Conservation (phyloP, 2,329 filamentous ascomycete genomes). For the Arthrobotrys entomopaga region DNA sequence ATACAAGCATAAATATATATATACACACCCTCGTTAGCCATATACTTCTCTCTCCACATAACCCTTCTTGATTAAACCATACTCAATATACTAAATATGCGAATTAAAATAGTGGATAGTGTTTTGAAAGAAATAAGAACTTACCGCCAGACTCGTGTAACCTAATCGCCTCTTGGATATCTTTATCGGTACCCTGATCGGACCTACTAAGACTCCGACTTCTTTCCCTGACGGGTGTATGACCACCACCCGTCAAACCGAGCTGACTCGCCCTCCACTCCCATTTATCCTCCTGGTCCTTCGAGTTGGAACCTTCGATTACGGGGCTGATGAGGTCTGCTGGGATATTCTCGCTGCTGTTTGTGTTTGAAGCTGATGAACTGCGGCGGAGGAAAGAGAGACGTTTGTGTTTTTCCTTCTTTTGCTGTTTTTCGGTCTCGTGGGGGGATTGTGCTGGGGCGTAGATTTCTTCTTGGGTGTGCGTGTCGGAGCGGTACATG, state of each 20-base stretch:
- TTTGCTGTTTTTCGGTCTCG: slow-evolving; percentile 55
- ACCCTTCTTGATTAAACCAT: too few species aligned
- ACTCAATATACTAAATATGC: background rate
- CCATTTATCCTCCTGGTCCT: slow-evolving; percentile 53
- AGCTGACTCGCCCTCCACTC: slow-evolving; percentile 54
- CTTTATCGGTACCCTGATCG: slow-evolving; percentile 62
- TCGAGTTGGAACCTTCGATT: slow-evolving; percentile 16
- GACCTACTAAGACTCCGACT: slow-evolving; percentile 56
- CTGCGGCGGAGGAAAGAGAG: slow-evolving; percentile 33
- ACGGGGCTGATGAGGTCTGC: slow-evolving; percentile 36
- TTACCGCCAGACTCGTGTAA: slow-evolving; percentile 82
- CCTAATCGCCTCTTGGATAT: slow-evolving; percentile 93
- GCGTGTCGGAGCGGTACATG: slow-evolving; percentile 78
- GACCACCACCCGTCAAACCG: slow-evolving; percentile 10
- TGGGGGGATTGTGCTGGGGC: slow-evolving; percentile 60
- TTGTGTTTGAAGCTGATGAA: slow-evolving; percentile 6
- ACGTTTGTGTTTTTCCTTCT: slow-evolving; percentile 58
- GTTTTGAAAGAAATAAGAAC: slow-evolving; percentile 53
- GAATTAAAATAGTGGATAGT: slow-evolving; percentile 8
- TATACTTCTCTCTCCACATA: too few species aligned
- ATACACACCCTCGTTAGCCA: too few species aligned
- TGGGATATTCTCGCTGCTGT: slow-evolving; percentile 41
- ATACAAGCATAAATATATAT: too few species aligned
- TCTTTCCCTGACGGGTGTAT: slow-evolving; percentile 24
- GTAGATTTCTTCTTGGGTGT: slow-evolving; percentile 79